Evolutionary conservation across 2,329 filamentous ascomycete genomes (phyloP), one percentile per base, ranked within the genome.

Genomic region (Phyllosticta capitalensis): DNA sequence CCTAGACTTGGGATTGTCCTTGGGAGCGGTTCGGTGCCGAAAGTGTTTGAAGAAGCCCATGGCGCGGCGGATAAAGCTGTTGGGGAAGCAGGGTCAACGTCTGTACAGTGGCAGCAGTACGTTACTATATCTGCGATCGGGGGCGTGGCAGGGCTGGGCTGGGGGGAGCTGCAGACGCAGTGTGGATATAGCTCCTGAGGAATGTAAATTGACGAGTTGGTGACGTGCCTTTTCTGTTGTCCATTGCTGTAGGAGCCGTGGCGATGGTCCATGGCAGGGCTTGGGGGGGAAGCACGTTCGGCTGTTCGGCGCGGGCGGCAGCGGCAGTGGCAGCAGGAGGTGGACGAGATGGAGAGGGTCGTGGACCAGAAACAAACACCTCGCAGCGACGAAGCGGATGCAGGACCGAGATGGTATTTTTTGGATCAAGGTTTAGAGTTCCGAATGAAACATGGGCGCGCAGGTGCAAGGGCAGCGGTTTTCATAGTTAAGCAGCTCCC

Each of bases 11-110:
- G 57, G 63, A 53, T 63, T 59, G 60, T 65, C 60, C 55, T 65
- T 64, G 52, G 69, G 67, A 61, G 66, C 68, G 63, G 71, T 68
- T 68, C 75, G 75, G 58, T 72, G 74, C 63, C 75, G 72, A 66
- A 79, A 76, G 64, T 77, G 76, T 69, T 78, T 79, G 67, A 79
- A 74, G 64, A 78, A 74, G 53, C 77, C 76, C 77, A 79, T 79
- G 67, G 72, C 71, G 66, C 70, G 68, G 56, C 58, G 58, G 51
- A 38, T 30, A 55, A 58, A 45, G 26, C 55, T 55, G 50, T 26
- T 45, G 38, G 56, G 56, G 28, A 22, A 52, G 48, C 58, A 55
- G 52, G 52, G 53, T 48, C 26, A 59, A 48, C 26, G 38, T 55
- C 28, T 24, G 53, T 45, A 45, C 38, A n/a, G n/a, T 52, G 51